Evolutionary conservation across 2,329 filamentous ascomycete genomes (phyloP), one percentile per base, ranked within the genome.

Genomic region (Fusarium cyanostomum): DNA sequence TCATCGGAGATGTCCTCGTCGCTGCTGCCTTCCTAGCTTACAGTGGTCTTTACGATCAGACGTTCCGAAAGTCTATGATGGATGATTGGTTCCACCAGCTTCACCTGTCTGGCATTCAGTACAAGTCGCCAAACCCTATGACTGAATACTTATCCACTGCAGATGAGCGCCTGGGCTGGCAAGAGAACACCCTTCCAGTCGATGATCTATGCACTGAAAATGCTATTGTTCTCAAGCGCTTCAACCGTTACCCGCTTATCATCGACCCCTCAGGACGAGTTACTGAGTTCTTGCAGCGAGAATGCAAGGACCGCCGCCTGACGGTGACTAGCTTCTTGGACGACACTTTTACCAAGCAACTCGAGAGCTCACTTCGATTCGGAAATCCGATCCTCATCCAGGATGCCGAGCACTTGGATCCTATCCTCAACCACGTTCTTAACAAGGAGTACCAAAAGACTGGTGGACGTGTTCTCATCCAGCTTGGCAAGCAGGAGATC

Each of bases 371-470:
- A 15, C 84, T 99, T 62, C 92, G 95, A 74, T 99, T 99, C 78
- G 95, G 95, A 73, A 99, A 99, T 74, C 94, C 95, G 1, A 99
- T 99, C 67, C 86, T 99, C 60, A 99, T 99, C 59, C 95, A 99
- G 77, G 95, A 99, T 76, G 96, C 95, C 1, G 96, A 99, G 78
- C 92, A 99, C 75, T 82, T 99, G 55, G 95, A 99, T 73, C 96
- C 96, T 1, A 94, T 99, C 58, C 88, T 99, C 71, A 99, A 98
- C 73, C 95, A 99, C 71, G 94, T 99, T 53, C 87, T 99, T 78
- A 99, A 99, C 81, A 99, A 99, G 77, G 95, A 99, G 74, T 99
- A 99, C 77, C 96, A 99, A 78, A 96, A 94, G 81, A 99, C 96
- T 26, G 95, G 95, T 68, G 95, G 95, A 18, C 94, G 95, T 85